Base-by-base conservation (phyloP, 228 moss, liverwort and hornwort genomes). In the Sphagnum magellanicum region DNA sequence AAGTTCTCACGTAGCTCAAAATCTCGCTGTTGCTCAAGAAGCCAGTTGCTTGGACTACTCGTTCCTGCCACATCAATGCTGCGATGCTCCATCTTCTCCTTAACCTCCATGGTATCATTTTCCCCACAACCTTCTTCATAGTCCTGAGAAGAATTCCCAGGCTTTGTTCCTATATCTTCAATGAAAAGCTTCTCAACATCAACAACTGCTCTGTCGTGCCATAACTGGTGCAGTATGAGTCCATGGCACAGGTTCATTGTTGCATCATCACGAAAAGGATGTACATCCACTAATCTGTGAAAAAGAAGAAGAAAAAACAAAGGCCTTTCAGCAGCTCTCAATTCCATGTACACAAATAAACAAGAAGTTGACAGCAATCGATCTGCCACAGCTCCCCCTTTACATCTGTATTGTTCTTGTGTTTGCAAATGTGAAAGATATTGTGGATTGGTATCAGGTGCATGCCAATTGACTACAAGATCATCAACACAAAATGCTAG, bases 171-270 rank as follows among this genome's bases (percentile, higher is more conserved):
- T 12, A 79, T 73, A 52, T 78, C 82, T 50, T 73, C 52, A 10
- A 77, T 66, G 50, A 74, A 75, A 52, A 78, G 67, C 48, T 80
- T 88, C 49, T 81, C 82, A 51, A 88, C 75, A 53, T 93, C 97
- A 73, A 90, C 80, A 5, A 79, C 69, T 53, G 80, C 90, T 58
- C 89, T 86, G 59, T 89, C 88, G 58, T 87, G 78, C 97, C 93
- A 97, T 52, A 97, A 71, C 67, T 77, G 79, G 77, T 93, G 88
- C 48, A 90, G 78, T 65, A 88, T 93, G 51, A 87, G 84, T 8
- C 97, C 97, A 72, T 93, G 90, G 71, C 91, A 93, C 7, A 97
- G 82, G 71, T 89, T 90, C 68, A 90, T 74, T 52, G 87, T 72
- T 14, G 97, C 85, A 70, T 97, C 91, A 51, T 91, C 85, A 53